Conservation (phyloP, 192 early-diverging fungal genomes). For the Linnemannia elongata region DNA sequence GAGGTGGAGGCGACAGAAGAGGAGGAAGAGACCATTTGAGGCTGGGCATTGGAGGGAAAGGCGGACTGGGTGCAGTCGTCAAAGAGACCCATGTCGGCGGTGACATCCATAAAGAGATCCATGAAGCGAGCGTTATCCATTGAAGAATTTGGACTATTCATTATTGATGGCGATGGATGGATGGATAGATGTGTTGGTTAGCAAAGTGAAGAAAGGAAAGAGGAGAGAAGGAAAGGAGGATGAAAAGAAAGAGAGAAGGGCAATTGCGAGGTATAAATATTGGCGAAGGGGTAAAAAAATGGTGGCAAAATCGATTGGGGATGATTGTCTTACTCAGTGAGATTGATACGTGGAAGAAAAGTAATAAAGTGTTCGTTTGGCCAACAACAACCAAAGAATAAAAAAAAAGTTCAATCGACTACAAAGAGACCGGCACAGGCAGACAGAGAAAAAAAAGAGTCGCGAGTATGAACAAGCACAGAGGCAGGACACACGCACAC, state of each 20-base stretch:
- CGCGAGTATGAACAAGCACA: constrained; percentile 5
- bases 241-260: neutral
- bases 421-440: constrained; percentile 16
- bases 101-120: neutral
- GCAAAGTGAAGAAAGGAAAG: neutral
- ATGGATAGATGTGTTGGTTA: neutral
- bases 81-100: constrained; percentile 18
- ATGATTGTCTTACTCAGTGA: neutral
- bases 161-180: neutral
- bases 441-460: neutral
- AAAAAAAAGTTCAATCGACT: constrained; percentile 1
- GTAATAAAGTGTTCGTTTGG: neutral
- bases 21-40: neutral
- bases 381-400: constrained; percentile 19
- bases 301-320: constrained; percentile 19
- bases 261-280: neutral
- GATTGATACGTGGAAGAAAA: neutral
- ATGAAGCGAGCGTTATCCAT: constrained; percentile 22
- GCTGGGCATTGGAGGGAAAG: neutral
- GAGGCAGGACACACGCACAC: neutral
- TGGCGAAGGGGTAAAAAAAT: constrained; percentile 7
- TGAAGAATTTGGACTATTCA: neutral
- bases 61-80: constrained; percentile 19
- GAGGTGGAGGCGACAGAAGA: neutral
- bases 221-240: neutral